A percentile compares a stretch with the other conserved stretches of the same genome.
Evolutionary conservation across 2,329 filamentous ascomycete species (phyloP).

Genomic region (Hymenoscyphus albidus): DNA sequence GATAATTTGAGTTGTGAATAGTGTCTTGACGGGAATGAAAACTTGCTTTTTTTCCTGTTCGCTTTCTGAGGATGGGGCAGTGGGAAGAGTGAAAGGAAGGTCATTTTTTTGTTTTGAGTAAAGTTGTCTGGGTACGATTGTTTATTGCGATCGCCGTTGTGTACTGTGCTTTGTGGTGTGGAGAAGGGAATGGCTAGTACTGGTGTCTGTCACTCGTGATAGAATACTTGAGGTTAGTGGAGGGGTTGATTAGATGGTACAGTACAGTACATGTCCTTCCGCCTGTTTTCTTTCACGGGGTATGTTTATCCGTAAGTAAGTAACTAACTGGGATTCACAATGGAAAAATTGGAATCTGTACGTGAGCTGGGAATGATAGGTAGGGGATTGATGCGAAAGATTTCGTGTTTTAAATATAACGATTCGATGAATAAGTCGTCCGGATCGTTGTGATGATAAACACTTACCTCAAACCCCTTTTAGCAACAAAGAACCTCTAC

Average conservation of each 20-base stretch:
- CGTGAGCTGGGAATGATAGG: too few relatives aligned
- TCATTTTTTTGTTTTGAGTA: not conserved
- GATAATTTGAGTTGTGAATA: too few relatives aligned
- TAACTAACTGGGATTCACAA: too few relatives aligned
- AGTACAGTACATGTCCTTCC: not conserved
- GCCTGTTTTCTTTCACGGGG: not conserved
- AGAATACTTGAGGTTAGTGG: not conserved
- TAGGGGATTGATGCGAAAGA: too few relatives aligned
- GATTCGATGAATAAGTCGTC: too few relatives aligned
- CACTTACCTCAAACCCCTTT: too few relatives aligned
- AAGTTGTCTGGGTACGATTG: too few relatives aligned
- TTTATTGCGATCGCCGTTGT: too few relatives aligned
- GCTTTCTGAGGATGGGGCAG: not conserved
- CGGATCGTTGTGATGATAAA: too few relatives aligned
- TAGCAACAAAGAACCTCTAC: too few relatives aligned
- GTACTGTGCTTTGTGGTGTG: not conserved
- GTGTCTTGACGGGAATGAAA: not conserved
- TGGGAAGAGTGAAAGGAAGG: not conserved
- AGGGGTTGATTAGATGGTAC: not conserved
- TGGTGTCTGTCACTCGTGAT: not conserved
- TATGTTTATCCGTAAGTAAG: not conserved
- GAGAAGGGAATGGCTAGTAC: not conserved
- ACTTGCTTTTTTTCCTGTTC: not conserved
- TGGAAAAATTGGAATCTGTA: too few relatives aligned
- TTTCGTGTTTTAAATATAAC: too few relatives aligned